Percentiles rank a stretch among this genome's conserved stretches.
These are phyloP conservation scores for Trametes sanguinea DNA, from an alignment of 768 basidiomycete species.

Conservation along the genomic window DNA sequence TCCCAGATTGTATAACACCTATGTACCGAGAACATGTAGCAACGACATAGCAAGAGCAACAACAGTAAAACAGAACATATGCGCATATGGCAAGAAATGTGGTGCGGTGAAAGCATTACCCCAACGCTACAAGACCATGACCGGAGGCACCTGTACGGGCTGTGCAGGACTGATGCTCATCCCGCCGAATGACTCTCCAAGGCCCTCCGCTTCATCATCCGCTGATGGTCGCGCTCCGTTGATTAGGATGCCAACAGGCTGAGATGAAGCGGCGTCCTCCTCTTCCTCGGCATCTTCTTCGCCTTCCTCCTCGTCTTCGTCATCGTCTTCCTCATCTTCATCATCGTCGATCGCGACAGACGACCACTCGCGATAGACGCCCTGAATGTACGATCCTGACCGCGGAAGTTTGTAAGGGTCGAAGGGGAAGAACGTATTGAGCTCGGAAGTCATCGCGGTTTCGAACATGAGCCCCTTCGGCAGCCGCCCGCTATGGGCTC, in stretches of 20 bases:
- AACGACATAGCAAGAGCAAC: slow-evolving; percentile 7
- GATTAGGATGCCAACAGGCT: slow-evolving; percentile 19
- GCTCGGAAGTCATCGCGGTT: slow-evolving; percentile 56
- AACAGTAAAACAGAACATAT: background rate
- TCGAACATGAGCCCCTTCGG: slow-evolving; percentile 31
- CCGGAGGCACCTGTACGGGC: slow-evolving; percentile 1
- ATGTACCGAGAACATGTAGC: background rate
- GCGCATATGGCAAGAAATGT: background rate
- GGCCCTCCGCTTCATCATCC: slow-evolving; percentile 47
- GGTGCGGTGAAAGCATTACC: background rate
- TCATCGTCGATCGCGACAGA: slow-evolving; percentile 71
- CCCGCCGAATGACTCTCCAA: slow-evolving; percentile 69
- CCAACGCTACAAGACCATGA: background rate
- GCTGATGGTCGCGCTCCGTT: slow-evolving; percentile 27
- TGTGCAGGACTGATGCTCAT: slow-evolving; percentile 82
- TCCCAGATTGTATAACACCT: too few relatives aligned
- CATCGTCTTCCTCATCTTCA: slow-evolving; percentile 66
- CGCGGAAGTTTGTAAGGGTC: slow-evolving; percentile 92
- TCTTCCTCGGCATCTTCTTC: slow-evolving; percentile 47
- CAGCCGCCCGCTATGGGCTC: slow-evolving; percentile 5
- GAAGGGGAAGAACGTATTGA: slow-evolving; percentile 97
- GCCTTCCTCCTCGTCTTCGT: slow-evolving; percentile 39
- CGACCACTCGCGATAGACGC: slow-evolving; percentile 89
- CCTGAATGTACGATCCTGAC: slow-evolving; percentile 75
- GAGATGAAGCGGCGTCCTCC: slow-evolving; percentile 1